Percentiles rank a stretch among this genome's conserved stretches.
Conservation (phyloP, 2,329 filamentous ascomycete genomes). For the Talaromyces rugulosus region DNA sequence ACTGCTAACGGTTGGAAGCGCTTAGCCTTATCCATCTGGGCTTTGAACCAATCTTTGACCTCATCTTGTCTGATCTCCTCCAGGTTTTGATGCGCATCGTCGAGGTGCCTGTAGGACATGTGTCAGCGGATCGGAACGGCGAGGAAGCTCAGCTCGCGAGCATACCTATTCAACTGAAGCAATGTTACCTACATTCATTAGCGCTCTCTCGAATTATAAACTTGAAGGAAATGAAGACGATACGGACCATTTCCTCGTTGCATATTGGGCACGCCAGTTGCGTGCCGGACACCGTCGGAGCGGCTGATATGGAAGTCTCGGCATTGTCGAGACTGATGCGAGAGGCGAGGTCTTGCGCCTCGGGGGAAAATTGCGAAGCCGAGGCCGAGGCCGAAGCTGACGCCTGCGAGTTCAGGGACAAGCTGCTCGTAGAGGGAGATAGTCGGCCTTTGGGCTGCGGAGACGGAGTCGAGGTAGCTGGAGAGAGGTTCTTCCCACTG, state of each 20-base stretch:
- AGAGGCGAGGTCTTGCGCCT: conserved; percentile 73
- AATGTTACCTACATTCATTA: conserved; percentile 69
- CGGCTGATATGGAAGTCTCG: conserved; percentile 44
- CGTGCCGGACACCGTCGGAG: conserved; percentile 55
- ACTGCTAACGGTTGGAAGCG: conserved; percentile 87
- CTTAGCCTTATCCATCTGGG: conserved; percentile 89
- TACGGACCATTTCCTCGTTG: conserved; percentile 86
- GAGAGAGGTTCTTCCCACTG: conserved; percentile 76
- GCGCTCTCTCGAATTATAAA: conserved; percentile 5
- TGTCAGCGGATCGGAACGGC: conserved; percentile 19
- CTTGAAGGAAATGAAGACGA: background rate
- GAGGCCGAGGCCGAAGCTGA: conserved; percentile 59
- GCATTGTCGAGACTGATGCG: conserved; percentile 69
- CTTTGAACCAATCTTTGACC: conserved; percentile 95
- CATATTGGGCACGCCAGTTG: conserved; percentile 94
- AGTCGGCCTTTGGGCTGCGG: conserved; percentile 42
- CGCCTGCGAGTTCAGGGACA: conserved; percentile 71
- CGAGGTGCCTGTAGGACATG: conserved; percentile 59
- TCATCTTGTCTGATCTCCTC: conserved; percentile 87
- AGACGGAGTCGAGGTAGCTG: conserved; percentile 47
- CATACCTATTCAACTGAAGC: conserved; percentile 78
- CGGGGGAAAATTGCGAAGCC: conserved; percentile 64
- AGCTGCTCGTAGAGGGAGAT: conserved; percentile 66
- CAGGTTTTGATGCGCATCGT: conserved; percentile 85
- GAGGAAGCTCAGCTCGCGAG: conserved; percentile 1